Evolutionary conservation across 176 grass and related monocot species (phyloP), one percentile per base, ranked within the genome.

Genomic region (Oropetium thomaeum): DNA sequence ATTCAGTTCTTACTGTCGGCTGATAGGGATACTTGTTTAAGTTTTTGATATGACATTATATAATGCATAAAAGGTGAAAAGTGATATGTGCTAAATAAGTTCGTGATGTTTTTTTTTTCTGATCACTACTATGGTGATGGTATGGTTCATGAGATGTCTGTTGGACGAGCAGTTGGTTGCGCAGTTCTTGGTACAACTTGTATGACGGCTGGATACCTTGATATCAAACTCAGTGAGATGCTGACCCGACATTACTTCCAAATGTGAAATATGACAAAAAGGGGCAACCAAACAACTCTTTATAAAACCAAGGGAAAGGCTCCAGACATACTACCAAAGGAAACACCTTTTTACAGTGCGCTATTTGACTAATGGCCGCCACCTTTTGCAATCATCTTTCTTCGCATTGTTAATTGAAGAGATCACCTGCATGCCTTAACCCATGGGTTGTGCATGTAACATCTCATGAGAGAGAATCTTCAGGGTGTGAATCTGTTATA

Each of bases 351-450:
- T 72, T 80, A 81, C 82, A 88, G 65, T 68, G 67, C 15, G 35
- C 42, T 65, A 85, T 92, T 92, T 92, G 89, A 92, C 86, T 92
- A 92, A 75, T 90, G 64, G 19, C 43, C n/a, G n/a, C 16, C 72
- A 75, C 73, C 73, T 69, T 87, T 81, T 31, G 37, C 70, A 73
- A 83, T 79, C 69, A 62, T 87, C 33, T 7, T 87, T 77, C 65
- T 73, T 66, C 53, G n/a, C n/a, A n/a, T 83, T 62, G 39, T 10
- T 41, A 77, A 48, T 59, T 58, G 79, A 83, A 79, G 75, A 35
- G 60, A 43, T 67, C 62, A 29, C 55, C 69, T 79, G 60, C 79
- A 67, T 52, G 67, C 79, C 80, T 54, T 83, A 62, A 87, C 74
- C 78, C 74, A 68, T 68, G 85, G 77, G 80, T 30, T 66, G 47